phyloP scores from a whole-genome alignment of 2,329 filamentous ascomycete genomes.

The Hymenoscyphus infarciens region DNA sequence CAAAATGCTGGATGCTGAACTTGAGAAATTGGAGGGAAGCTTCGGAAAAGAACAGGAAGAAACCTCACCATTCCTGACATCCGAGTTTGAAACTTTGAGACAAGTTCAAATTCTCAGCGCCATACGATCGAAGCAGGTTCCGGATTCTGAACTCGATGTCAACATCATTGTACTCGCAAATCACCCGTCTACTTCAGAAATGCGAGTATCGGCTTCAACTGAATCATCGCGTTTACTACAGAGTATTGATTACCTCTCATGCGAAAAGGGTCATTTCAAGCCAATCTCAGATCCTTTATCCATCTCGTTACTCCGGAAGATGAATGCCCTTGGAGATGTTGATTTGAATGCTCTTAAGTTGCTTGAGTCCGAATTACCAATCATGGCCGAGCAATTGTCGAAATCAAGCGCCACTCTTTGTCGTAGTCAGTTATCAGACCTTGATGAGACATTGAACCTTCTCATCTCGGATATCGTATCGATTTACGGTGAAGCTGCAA shows the following conservation, averaged over 20 bases:
- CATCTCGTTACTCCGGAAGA: slow-evolving; percentile 51
- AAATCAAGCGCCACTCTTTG: slow-evolving; percentile 35
- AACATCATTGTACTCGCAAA: slow-evolving; percentile 33
- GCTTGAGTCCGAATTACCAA: slow-evolving; percentile 62
- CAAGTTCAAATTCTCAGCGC: slow-evolving; percentile 38
- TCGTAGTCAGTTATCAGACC: slow-evolving; percentile 48
- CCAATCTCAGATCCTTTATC: slow-evolving; percentile 49
- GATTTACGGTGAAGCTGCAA: slow-evolving; percentile 22
- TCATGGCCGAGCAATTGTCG: slow-evolving; percentile 49
- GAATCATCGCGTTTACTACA: slow-evolving; percentile 26
- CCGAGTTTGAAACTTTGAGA: slow-evolving; percentile 55
- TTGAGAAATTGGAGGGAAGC: slow-evolving; percentile 47
- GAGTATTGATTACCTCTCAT: slow-evolving; percentile 31
- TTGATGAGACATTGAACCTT: slow-evolving; percentile 26
- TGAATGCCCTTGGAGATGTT: slow-evolving; percentile 50
- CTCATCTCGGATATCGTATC: slow-evolving; percentile 26
- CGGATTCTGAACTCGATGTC: slow-evolving; percentile 15
- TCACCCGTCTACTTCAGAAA: slow-evolving; percentile 29
- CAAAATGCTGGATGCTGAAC: slow-evolving; percentile 47
- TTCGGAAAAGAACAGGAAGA: slow-evolving; percentile 42
- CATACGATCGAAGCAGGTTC: slow-evolving; percentile 14
- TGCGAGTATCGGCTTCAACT: slow-evolving; percentile 29
- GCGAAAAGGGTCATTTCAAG: slow-evolving; percentile 35
- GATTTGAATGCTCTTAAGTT: slow-evolving; percentile 58
- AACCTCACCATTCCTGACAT: slow-evolving; percentile 48